Evolutionary conservation across 768 basidiomycete species (phyloP), one percentile per base, ranked within the genome.

Genomic region (Exidia glandulosa): DNA sequence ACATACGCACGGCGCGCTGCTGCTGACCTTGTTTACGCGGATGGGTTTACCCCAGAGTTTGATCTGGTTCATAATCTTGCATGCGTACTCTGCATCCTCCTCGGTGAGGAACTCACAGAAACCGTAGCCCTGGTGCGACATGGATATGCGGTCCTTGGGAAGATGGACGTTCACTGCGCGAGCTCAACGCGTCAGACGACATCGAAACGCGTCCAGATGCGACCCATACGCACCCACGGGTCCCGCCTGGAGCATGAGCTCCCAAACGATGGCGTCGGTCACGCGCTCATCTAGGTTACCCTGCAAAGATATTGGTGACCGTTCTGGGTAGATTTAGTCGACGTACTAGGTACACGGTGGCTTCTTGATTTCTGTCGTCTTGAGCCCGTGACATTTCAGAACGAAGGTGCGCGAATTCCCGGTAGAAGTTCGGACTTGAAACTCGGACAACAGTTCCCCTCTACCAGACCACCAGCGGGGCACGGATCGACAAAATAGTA

Each of bases 21-120:
- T 10, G 76, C 85, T 69, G 64, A 90, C 93, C 87, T 97, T 99
- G 81, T 97, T 98, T 64, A 99, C 95, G 65, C 96, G 81, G 61
- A 99, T 96, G 32, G 96, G 96, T 71, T 98, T 98, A 29, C 96
- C 96, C 84, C 90, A 99, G 58, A 99, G 74, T 74, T 99, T 99
- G 71, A 99, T 98, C 79, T 97, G 95, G 72, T 99, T 99, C 95
- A 98, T 97, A 67, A 98, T 97, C 80, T 97, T 96, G 81, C 95
- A 97, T 60, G 94, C 95, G 73, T 99, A 99, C 74, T 99, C 96
- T 63, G 96, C 94, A 75, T 98, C 96, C 72, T 96, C 94, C 77
- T 98, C 94, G 37, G 94, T 94, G 74, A 95, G 77, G 73, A 99
- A 98, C 79, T 99, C 96, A 81, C 95, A 97, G 76, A 99, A 99